Evolutionary conservation across 2,329 filamentous ascomycete genomes (phyloP).

Genomic region (Magnaporthales sp.): DNA sequence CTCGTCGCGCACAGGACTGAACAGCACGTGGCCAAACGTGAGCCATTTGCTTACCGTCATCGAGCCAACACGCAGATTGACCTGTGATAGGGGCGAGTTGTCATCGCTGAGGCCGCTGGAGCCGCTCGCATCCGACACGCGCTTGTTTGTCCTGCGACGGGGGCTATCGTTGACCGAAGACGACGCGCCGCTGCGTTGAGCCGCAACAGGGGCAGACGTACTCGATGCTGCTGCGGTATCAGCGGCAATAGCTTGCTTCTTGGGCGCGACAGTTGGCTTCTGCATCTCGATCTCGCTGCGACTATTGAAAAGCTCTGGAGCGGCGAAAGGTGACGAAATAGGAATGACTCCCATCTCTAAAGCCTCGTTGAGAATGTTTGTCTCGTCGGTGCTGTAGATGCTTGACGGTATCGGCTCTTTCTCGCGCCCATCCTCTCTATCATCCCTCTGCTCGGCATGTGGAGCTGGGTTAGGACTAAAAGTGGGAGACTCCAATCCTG

Average conservation of each 20-base stretch:
- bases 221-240: conserved; percentile 10
- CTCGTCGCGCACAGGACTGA: conserved; percentile 70
- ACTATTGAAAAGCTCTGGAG: conserved; percentile 19
- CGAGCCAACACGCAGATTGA: conserved; percentile 70
- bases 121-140: conserved; percentile 32
- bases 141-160: conserved; percentile 8
- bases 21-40: conserved; percentile 74
- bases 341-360: conserved; percentile 33
- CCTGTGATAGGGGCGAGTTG: conserved; percentile 56
- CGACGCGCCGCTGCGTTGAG: conserved; percentile 8
- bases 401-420: conserved; percentile 35
- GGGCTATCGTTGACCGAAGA: conserved; percentile 20
- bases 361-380: conserved; percentile 39
- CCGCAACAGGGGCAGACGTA: conserved; percentile 15
- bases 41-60: conserved; percentile 86
- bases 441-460: conserved; percentile 12
- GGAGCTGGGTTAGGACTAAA: conserved; percentile 14
- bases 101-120: conserved; percentile 42
- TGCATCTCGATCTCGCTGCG: conserved; percentile 18
- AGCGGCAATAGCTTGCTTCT: conserved; percentile 14
- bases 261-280: conserved; percentile 5
- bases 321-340: conserved; percentile 21
- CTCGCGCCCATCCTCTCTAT: conserved; percentile 15
- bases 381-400: conserved; percentile 46
- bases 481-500: conserved; percentile 38